Evolutionary conservation across 2,329 filamentous ascomycete genomes (phyloP), one percentile per base, ranked within the genome.

Genomic region (Alternaria sp.): DNA sequence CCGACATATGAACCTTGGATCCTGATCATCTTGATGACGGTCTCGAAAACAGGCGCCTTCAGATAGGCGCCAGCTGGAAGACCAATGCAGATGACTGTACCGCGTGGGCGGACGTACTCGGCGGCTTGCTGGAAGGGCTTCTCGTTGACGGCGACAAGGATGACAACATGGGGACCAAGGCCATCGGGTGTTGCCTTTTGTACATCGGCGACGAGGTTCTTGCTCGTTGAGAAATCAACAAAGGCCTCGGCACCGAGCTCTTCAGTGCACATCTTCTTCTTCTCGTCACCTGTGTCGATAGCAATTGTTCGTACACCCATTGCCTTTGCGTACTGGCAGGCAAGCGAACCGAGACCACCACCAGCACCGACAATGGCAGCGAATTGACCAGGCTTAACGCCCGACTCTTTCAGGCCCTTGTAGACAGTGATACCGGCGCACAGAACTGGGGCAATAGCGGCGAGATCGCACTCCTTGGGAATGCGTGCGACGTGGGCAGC

Each of bases 71-170:
- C 85, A 38, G 92, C 90, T 5, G 94, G 94, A 27, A 97, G 85
- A 74, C 94, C 94, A 74, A 98, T 95, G 81, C 92, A 94, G 65
- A 97, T 87, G 74, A 97, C 91, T 40, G 88, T 86, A 61, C 94
- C 94, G 62, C 89, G 88, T 57, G 92, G 87, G 62, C 94, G 91
- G 64, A 97, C 90, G 81, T 97, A 97, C 80, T 86, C 89, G 49
- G 92, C 89, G 43, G 94, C 94, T 83, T 97, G 94, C 83, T 97
- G 93, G 89, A 97, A 97, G 55, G 94, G 94, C 84, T 90, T 92
- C 86, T 97, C 94, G 71, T 85, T 87, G 54, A 92, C 93, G 63
- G 94, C 94, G 62, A 97, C 88, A 45, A 97, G 85, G 68, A 97
- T 85, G 63, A 94, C 93, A 40, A 93, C 94, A 73, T 97, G 91